Base-by-base conservation (phyloP, 73 alveolate species). In the Paramecium primaurelia region DNA sequence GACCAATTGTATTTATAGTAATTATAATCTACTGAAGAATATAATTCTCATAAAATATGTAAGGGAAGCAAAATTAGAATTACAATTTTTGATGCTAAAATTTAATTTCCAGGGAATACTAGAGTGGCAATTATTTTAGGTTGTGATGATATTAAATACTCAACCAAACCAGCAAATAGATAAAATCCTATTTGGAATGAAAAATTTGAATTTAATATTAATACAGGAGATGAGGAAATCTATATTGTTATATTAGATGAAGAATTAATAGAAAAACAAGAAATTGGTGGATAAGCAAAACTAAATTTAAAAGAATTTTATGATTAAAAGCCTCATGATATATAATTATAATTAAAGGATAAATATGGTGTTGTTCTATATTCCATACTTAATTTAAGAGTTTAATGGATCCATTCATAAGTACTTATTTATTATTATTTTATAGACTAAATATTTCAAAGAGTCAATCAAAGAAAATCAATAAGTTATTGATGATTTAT, bases 251-350 rank as follows among this genome's bases (percentile, higher is more conserved):
- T 80, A 22, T 47, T 80, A 47, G 91, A 80, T 80, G 91, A 80
- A 45, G 91, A 80, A 25, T 80, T 80, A 12, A 26, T 18, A 26
- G 58, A 44, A 25, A 80, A 26, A 12, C n/a, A 80, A 44, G 91
- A 80, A 80, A 80, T 80, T 38, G 73, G 91, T 10, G 91, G 91
- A 44, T 80, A 80, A 49, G 38, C 77, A 32, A 45, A 20, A 26
- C 20, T 80, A 5, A 28, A 16, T 25, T 80, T 80, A 22, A 12
- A 42, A 22, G 91, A 80, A 22, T 80, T 45, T 80, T 3, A 47
- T n/a, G 91, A 80, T 80, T 18, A 80, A 80, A 44, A 80, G 32
- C 47, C 44, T 8, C 71, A 80, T 42, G 91, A 80, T 26, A 26
- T 3, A 2, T 26, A 25, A 45, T 45, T 80, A 44, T 26, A 80